Percentiles rank a stretch among this genome's conserved stretches.
Conservation (phyloP, 1,284 basidiomycete species). For the Heterobasidion parviporum region DNA sequence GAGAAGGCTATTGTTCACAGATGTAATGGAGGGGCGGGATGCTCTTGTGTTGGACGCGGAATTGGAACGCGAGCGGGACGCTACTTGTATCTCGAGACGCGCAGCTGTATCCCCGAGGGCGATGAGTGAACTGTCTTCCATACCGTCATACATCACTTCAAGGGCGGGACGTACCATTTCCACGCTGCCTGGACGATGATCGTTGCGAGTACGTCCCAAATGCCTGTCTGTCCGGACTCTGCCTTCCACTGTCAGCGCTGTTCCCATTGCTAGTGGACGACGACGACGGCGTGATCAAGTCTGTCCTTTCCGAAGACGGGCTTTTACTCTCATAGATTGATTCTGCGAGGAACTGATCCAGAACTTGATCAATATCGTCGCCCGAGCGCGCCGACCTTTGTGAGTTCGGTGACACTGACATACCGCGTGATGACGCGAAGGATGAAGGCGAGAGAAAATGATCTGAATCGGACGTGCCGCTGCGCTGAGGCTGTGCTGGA, state of each 20-base stretch:
- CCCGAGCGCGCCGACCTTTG: conserved; percentile 3
- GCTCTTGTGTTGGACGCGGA: background rate
- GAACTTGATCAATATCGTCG: conserved; percentile 7
- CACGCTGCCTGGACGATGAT: background rate
- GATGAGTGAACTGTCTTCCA: background rate
- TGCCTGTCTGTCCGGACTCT: background rate
- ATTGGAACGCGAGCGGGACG: conserved; percentile 4
- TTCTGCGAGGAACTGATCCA: conserved; percentile 3
- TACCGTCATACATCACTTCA: background rate
- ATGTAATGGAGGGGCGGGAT: conserved; percentile 5
- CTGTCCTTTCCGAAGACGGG: background rate
- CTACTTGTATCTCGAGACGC: background rate
- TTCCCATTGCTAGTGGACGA: background rate
- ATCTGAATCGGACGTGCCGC: background rate
- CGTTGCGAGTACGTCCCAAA: background rate
- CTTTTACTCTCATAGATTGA: background rate
- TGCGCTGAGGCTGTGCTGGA: background rate
- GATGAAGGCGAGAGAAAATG: conserved; percentile 5
- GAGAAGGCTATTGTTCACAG: conserved; percentile 6
- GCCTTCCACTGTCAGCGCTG: background rate
- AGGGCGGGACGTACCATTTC: conserved; percentile 3
- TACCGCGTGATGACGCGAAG: background rate
- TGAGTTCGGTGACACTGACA: conserved; percentile 3
- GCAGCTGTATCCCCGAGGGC: background rate
- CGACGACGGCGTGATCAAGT: background rate